Evolutionary conservation across 345 rosid genomes (phyloP), one percentile per base, ranked within the genome.

Genomic region (Lepidium africanum): DNA sequence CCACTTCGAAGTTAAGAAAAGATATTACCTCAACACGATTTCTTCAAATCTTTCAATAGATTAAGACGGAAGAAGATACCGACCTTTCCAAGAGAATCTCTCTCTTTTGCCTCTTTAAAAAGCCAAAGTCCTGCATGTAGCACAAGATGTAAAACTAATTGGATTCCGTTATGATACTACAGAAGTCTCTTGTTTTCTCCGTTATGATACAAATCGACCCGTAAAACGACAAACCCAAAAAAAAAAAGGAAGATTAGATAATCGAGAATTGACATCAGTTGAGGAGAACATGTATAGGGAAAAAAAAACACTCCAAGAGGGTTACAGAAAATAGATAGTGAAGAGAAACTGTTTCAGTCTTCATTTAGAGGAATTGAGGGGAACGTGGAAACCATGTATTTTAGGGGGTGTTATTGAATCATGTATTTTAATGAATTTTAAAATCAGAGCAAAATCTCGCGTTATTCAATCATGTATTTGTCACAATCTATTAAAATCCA

Each of bases 101-200:
- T 77, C 51, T 92, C 89, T 85, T 92, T 90, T 76, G 90, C 86
- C 83, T 92, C 98, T 80, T 90, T 90, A 68, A 90, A 92, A 57
- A 92, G 90, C 39, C 98, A 80, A 60, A 92, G 83, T 67, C 98
- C 98, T 92, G 72, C 77, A 81, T 61, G 60, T 63, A 45, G 59
- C 51, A 59, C 51, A 63, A 36, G 35, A 47, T 30, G 33, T 42
- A 16, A 17, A 37, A 67, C 57, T 5, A 74, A 41, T n/a, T 54
- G 9, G 16, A 19, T 46, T 61, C 21, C 38, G n/a, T n/a, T n/a
- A n/a, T n/a, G 16, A n/a, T 48, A 59, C 7, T 57, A 51, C 54
- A 53, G 21, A 17, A 15, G 13, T 43, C 37, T 43, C 75, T 61
- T 56, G 61, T 35, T 62, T 48, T 71, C 76, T 63, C 76, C 70